Evolutionary conservation across 495 filamentous ascomycete genomes (phyloP).

Genomic region (Pseudotulostoma volvatum): DNA sequence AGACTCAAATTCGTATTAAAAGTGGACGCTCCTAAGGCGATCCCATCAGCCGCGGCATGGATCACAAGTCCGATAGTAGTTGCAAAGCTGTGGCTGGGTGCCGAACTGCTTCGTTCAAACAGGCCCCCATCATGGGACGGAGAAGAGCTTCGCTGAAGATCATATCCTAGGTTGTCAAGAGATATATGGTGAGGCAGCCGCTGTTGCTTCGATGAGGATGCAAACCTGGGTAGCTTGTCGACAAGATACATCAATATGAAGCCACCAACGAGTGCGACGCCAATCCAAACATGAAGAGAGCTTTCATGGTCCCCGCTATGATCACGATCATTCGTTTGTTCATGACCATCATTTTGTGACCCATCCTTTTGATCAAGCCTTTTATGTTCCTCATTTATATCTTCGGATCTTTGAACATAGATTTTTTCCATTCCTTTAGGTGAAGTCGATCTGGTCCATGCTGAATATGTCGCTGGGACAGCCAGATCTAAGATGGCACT

Average conservation of each 20-base stretch:
- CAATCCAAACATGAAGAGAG: conserved; percentile 58
- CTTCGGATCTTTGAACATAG: not conserved
- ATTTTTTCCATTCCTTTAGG: too few relatives aligned
- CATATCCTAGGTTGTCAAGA: conserved; percentile 54
- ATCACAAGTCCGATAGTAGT: conserved; percentile 92
- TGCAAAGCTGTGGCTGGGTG: conserved; percentile 34
- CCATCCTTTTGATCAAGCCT: conserved; percentile 7
- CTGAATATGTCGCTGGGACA: not conserved
- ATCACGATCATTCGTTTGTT: conserved; percentile 25
- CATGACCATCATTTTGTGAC: conserved; percentile 16
- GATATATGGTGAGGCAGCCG: conserved; percentile 56
- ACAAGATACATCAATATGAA: conserved; percentile 97
- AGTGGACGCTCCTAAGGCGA: conserved; percentile 80
- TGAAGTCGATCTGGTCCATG: too few relatives aligned
- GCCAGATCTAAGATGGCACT: not conserved
- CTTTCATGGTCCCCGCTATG: conserved; percentile 19
- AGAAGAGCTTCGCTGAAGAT: conserved; percentile 36
- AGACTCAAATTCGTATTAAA: conserved; percentile 58
- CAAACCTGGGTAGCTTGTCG: conserved; percentile 68
- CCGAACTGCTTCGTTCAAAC: conserved; percentile 17
- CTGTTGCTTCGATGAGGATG: conserved; percentile 36
- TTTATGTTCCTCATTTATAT: conserved; percentile 6
- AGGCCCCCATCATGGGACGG: conserved; percentile 24
- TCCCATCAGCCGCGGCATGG: conserved; percentile 90
- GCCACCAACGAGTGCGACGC: conserved; percentile 68